Base-by-base conservation (phyloP, 2,329 filamentous ascomycete species). In the Lecanicillium sp. region DNA sequence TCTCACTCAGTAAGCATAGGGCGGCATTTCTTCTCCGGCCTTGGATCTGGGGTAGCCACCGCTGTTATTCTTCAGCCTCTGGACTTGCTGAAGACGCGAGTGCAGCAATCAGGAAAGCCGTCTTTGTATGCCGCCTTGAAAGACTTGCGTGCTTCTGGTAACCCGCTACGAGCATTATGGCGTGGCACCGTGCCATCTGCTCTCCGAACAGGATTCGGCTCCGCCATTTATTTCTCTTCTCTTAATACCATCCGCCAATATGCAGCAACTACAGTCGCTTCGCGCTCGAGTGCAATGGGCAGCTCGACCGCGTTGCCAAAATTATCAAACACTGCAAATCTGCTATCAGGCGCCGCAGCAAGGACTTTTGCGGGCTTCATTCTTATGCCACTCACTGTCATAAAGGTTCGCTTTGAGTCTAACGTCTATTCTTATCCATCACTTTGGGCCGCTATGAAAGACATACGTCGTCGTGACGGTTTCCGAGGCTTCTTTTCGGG, bases 321-420 rank as follows among this genome's bases (percentile, higher is more conserved):
- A 48, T 73, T 96, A 33, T 85, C 83, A 45, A 87, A 92, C 55
- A 76, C 81, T 4, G 85, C 83, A 36, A 98, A 98, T 54, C 71
- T 98, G 15, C 65, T 84, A 11, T 88, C 90, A 0, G 92, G 92
- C 9, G 88, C 89, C 6, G 70, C 80, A 14, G 89, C 92, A 17
- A 75, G 92, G 38, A 88, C 87, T 2, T 80, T 84, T 37, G 90
- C 90, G 0, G 92, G 92, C 28, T 85, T 95, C 54, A 65, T 94
- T 33, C 78, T 96, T 63, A 96, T 95, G 85, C 92, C 92, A 2
- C 77, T 96, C 44, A 98, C 92, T 2, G 83, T 98, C 32, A 82
- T 98, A 53, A 98, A 98, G 57, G 92, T 96, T 31, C 85, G 92
- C 32, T 96, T 94, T 56, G 92, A 98, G 60, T 90, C 83, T 18